These are phyloP conservation scores for Eimeria necatrix DNA, from an alignment of 169 alveolate species.

Conservation along the genomic window DNA sequence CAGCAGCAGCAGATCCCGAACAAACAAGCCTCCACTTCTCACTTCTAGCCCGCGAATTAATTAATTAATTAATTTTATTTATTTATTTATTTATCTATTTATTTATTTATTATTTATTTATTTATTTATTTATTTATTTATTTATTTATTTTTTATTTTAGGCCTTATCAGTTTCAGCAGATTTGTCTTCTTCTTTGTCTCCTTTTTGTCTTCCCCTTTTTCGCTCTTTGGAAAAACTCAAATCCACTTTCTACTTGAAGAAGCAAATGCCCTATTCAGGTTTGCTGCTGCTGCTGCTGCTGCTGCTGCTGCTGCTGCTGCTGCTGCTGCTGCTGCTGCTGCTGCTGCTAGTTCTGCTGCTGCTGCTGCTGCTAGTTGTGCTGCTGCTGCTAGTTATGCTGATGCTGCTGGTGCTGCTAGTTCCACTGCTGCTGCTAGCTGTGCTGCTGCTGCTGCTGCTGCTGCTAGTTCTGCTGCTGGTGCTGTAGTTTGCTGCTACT, in stretches of 20 bases:
- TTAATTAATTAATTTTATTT: too few species aligned
- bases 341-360: neutral
- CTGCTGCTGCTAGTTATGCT: neutral
- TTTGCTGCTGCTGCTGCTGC: neutral
- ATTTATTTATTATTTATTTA: too few species aligned
- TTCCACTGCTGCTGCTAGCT: too few species aligned
- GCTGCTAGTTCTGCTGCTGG: too few species aligned
- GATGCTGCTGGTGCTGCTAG: neutral
- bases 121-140: too few species aligned
- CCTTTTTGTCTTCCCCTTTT: conserved; percentile 71
- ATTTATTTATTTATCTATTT: too few species aligned
- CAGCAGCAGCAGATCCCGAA: neutral
- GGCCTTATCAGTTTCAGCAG: conserved; percentile 73
- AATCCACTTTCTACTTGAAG: neutral
- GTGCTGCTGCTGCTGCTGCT: neutral
- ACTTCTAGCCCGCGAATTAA: neutral
- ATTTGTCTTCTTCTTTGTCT: conserved; percentile 86
- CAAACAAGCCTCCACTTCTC: neutral
- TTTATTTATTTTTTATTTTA: too few species aligned
- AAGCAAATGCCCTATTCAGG: neutral
- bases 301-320: neutral
- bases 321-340: neutral
- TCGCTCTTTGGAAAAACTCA: neutral
- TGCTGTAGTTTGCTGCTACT: too few species aligned
- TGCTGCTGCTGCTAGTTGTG: conserved; percentile 28